Conservation (phyloP, 495 filamentous ascomycete genomes). For the Cercophora newfieldiana region DNA sequence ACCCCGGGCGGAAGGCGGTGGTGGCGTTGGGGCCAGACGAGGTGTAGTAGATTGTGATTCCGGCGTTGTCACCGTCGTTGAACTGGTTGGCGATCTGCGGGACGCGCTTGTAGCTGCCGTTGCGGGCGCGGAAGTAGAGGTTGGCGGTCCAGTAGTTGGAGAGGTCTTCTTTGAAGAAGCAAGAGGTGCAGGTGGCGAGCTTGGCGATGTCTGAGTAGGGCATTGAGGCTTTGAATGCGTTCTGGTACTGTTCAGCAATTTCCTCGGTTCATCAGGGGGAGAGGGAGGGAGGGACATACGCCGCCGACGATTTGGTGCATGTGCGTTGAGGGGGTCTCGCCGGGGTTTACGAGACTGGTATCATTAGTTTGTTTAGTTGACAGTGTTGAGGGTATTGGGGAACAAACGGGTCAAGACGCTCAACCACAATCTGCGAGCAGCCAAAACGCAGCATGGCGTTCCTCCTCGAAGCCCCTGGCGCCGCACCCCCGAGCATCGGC, state of each 20-base stretch:
- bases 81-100: conserved; percentile 30
- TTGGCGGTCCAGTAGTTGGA: conserved; percentile 56
- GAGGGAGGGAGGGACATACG: too few relatives aligned
- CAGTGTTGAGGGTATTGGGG: too few relatives aligned
- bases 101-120: conserved; percentile 54
- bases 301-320: conserved; percentile 2
- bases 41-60: conserved; percentile 35
- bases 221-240: conserved; percentile 48
- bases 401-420: not conserved
- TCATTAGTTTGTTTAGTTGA: too few relatives aligned
- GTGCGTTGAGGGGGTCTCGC: not conserved
- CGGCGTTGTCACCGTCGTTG: conserved; percentile 26
- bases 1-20: conserved; percentile 33
- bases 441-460: not conserved
- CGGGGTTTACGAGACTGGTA: not conserved
- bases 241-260: conserved; percentile 9
- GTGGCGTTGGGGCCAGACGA: not conserved
- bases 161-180: conserved; percentile 46
- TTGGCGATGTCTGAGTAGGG: conserved; percentile 38
- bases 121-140: conserved; percentile 53
- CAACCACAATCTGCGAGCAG: conserved; percentile 1
- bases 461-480: conserved; percentile 3
- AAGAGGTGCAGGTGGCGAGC: conserved; percentile 42
- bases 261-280: too few relatives aligned
- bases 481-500: not conserved